phyloP scores from a whole-genome alignment of 257 asterid genomes.

The Solanum virginianum region DNA sequence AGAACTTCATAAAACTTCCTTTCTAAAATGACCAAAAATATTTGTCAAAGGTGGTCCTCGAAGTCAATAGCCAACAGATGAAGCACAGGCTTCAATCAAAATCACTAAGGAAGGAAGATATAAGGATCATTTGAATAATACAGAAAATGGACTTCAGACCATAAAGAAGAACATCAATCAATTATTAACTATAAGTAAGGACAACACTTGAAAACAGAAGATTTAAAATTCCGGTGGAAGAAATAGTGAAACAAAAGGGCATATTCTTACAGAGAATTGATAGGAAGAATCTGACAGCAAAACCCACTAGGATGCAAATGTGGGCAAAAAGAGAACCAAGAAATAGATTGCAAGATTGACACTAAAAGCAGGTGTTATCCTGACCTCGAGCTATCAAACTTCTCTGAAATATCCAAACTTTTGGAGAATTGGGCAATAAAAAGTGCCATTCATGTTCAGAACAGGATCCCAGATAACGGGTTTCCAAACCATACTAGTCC shows the following conservation, averaged over 20 bases:
- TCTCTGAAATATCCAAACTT: not conserved
- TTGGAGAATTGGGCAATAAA: not conserved
- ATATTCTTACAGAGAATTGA: not conserved
- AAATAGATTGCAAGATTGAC: not conserved
- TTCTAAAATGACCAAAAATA: not conserved
- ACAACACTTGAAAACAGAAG: not conserved
- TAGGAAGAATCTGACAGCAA: not conserved
- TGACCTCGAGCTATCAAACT: not conserved
- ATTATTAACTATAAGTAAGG: not conserved
- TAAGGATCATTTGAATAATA: not conserved
- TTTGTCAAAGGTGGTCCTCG: not conserved
- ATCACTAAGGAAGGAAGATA: not conserved
- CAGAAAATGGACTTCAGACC: not conserved
- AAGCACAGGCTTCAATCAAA: not conserved
- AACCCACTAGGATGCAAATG: not conserved
- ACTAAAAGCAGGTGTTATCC: not conserved
- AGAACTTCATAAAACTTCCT: not conserved
- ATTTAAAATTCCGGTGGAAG: not conserved
- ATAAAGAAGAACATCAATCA: not conserved
- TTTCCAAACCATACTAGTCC: not conserved
- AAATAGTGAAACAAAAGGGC: not conserved
- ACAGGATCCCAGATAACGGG: not conserved
- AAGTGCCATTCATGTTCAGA: not conserved
- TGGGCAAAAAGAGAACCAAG: not conserved
- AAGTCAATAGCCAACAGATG: not conserved